phyloP scores from a whole-genome alignment of 768 basidiomycete species.

The Mycena amicta region DNA sequence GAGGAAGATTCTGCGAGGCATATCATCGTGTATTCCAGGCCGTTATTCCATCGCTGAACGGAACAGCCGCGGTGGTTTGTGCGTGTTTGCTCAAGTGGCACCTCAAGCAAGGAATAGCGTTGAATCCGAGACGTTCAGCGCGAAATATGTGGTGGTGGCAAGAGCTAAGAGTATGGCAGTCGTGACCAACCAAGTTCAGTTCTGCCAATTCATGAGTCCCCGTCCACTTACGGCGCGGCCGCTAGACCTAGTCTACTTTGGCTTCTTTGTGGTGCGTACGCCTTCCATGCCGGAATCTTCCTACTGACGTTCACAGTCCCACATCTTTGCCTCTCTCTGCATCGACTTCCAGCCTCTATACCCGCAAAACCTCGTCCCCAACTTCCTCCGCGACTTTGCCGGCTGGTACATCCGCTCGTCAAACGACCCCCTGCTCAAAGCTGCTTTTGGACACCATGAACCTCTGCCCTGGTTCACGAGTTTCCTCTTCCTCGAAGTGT shows the following conservation, averaged over 20 bases:
- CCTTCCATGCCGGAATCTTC: not conserved
- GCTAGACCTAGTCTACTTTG: constrained; percentile 56
- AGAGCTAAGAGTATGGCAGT: no score
- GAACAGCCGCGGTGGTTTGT: no score
- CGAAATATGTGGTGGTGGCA: no score
- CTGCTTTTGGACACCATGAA: constrained; percentile 32
- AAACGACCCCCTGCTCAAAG: constrained; percentile 67
- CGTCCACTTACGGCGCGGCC: not conserved
- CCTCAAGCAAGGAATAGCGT: no score
- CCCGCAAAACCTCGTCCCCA: constrained; percentile 53
- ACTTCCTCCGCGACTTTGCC: constrained; percentile 44
- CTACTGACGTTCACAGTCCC: constrained; percentile 38
- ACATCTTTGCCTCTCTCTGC: constrained; percentile 68
- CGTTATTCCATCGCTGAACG: no score
- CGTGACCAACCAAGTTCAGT: no score
- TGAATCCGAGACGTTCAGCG: no score
- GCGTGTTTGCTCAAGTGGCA: no score
- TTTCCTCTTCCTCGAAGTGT: constrained; percentile 67
- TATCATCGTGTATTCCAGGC: no score
- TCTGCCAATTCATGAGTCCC: no score
- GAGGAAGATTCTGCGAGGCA: no score
- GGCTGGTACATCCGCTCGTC: constrained; percentile 58
- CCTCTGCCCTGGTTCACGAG: constrained; percentile 64
- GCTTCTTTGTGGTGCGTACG: constrained; percentile 62
- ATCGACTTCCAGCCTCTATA: constrained; percentile 74